These are phyloP conservation scores for Gossypium thurberi DNA, from an alignment of 345 rosid genomes.

Conservation along the genomic window DNA sequence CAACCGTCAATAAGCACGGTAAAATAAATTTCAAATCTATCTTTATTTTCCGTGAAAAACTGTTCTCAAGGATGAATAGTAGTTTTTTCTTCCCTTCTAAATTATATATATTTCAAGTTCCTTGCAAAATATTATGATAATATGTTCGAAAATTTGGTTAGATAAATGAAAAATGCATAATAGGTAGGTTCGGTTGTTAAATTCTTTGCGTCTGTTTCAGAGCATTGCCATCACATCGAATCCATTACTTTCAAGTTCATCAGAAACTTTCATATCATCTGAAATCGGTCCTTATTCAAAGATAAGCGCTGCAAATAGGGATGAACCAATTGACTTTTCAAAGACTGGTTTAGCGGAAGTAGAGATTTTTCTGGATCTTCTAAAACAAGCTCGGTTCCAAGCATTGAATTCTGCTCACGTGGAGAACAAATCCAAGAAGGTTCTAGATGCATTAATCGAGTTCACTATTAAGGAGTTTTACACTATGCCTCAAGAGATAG, in stretches of 20 bases:
- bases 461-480: not conserved
- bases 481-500: conserved; percentile 21
- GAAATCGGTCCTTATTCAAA: conserved; percentile 4
- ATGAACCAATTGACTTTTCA: not conserved
- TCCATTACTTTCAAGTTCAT: not conserved
- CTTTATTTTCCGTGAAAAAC: not conserved
- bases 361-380: conserved; percentile 17
- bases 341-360: conserved; percentile 3
- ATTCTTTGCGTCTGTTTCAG: conserved; percentile 8
- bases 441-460: conserved; percentile 28
- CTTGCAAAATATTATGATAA: not conserved
- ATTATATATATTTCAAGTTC: not conserved
- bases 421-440: conserved; percentile 26
- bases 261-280: not conserved
- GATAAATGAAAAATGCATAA: no score
- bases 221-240: not conserved
- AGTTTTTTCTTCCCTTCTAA: not conserved
- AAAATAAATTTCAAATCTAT: not conserved
- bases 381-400: conserved; percentile 23
- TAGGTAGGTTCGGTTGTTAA: not conserved
- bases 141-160: not conserved
- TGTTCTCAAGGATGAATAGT: not conserved
- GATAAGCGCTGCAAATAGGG: not conserved
- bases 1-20: not conserved
- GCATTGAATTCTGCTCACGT: conserved; percentile 18